These are phyloP conservation scores for Sordariomycetes sp. DNA, from an alignment of 2,329 filamentous ascomycete species.

Conservation along the genomic window DNA sequence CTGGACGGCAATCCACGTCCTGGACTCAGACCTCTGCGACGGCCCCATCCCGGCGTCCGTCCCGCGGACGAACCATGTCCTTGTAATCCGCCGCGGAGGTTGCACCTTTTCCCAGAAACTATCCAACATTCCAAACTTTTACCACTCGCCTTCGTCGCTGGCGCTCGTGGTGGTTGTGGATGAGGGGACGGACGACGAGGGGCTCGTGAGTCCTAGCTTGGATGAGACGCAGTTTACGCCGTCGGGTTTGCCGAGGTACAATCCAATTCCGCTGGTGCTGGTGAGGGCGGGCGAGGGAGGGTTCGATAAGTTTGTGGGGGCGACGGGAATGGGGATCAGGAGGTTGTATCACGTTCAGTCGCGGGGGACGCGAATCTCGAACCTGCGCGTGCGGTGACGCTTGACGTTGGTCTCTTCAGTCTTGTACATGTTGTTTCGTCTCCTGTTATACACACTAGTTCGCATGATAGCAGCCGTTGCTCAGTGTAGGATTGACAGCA, in stretches of 20 bases:
- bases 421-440: not conserved
- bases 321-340: slow-evolving; percentile 60
- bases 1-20: slow-evolving; percentile 62
- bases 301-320: slow-evolving; percentile 47
- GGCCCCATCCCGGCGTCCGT: slow-evolving; percentile 37
- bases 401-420: not conserved
- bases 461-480: not conserved
- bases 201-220: slow-evolving; percentile 49
- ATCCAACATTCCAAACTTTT: slow-evolving; percentile 67
- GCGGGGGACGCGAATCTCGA: slow-evolving; percentile 65
- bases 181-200: slow-evolving; percentile 17
- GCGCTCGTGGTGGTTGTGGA: slow-evolving; percentile 71
- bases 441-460: not conserved
- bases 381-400: slow-evolving; percentile 53
- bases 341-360: slow-evolving; percentile 71
- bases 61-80: slow-evolving; percentile 52
- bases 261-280: slow-evolving; percentile 75
- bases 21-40: slow-evolving; percentile 49
- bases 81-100: slow-evolving; percentile 69
- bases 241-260: slow-evolving; percentile 51
- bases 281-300: slow-evolving; percentile 52
- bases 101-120: slow-evolving; percentile 81
- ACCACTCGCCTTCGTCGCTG: slow-evolving; percentile 45
- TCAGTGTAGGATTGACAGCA: not conserved
- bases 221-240: slow-evolving; percentile 62